Percentiles rank a stretch among this genome's conserved stretches.
These are phyloP conservation scores for Agaricus subrufescens DNA, from an alignment of 768 basidiomycete species.

Conservation along the genomic window DNA sequence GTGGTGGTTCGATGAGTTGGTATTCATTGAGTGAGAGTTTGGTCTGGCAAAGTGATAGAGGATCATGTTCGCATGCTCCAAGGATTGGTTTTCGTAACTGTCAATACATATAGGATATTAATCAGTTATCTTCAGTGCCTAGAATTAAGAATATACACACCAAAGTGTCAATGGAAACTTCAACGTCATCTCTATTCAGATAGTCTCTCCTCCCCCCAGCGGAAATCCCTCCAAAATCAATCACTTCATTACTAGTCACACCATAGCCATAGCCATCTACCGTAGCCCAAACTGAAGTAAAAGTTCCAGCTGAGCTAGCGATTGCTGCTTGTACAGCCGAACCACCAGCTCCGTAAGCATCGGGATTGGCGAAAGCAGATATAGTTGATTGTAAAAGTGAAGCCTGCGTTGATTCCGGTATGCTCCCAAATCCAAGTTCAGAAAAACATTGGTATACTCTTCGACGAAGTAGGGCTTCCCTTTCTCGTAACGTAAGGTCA, in stretches of 20 bases:
- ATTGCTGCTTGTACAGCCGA: constrained; percentile 91
- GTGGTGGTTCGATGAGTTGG: constrained; percentile 55
- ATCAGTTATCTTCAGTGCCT: not conserved
- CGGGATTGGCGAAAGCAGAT: constrained; percentile 79
- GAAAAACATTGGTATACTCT: constrained; percentile 89
- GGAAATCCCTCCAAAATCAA: constrained; percentile 35
- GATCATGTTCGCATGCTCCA: constrained; percentile 84
- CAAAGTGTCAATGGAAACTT: constrained; percentile 72
- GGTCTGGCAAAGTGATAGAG: constrained; percentile 63
- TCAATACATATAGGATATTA: not conserved
- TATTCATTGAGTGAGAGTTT: constrained; percentile 40
- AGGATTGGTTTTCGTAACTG: constrained; percentile 76
- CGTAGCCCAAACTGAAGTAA: constrained; percentile 82
- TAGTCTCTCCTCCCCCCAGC: constrained; percentile 36
- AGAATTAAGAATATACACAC: constrained; percentile 38
- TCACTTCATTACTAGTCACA: constrained; percentile 63
- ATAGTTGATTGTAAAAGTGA: constrained; percentile 79
- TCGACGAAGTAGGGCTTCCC: constrained; percentile 79
- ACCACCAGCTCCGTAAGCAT: constrained; percentile 43
- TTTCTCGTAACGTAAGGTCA: constrained; percentile 60
- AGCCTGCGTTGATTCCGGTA: constrained; percentile 80
- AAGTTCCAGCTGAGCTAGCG: constrained; percentile 77
- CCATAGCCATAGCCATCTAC: constrained; percentile 92
- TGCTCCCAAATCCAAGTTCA: constrained; percentile 69
- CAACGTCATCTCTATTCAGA: constrained; percentile 75